phyloP scores from a whole-genome alignment of 2,329 filamentous ascomycete species.

The Stemphylium lycopersici region DNA sequence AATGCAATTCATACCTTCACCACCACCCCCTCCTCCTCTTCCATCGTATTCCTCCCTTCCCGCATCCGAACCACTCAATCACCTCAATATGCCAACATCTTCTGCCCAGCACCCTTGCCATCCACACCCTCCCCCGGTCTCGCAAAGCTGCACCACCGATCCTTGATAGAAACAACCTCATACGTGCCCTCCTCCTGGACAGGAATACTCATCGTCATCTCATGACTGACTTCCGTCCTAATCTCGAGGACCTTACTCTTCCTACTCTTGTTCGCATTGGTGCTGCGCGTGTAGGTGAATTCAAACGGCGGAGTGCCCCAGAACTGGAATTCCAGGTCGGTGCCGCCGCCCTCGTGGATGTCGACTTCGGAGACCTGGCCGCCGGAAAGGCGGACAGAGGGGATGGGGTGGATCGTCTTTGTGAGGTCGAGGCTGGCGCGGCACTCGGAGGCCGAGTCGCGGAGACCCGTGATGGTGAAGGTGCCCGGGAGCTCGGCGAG shows the following conservation, averaged over 20 bases:
- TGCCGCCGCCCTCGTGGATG: slow-evolving; percentile 95
- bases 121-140: slow-evolving; percentile 63
- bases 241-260: slow-evolving; percentile 83
- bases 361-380: slow-evolving; percentile 82
- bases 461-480: slow-evolving; percentile 84
- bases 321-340: slow-evolving; percentile 93
- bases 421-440: slow-evolving; percentile 77
- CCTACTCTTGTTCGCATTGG: slow-evolving; percentile 70
- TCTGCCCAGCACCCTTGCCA: slow-evolving; percentile 40
- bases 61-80: not conserved
- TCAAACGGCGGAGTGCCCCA: slow-evolving; percentile 95
- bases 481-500: slow-evolving; percentile 89
- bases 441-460: slow-evolving; percentile 88
- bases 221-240: slow-evolving; percentile 81
- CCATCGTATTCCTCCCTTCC: too few species aligned
- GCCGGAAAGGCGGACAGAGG: slow-evolving; percentile 86
- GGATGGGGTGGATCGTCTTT: slow-evolving; percentile 89
- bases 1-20: not conserved
- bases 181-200: slow-evolving; percentile 96
- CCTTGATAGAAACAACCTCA: slow-evolving; percentile 95
- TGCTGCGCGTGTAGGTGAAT: slow-evolving; percentile 93
- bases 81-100: slow-evolving; percentile 47
- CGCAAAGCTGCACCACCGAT: slow-evolving; percentile 87
- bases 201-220: slow-evolving; percentile 79
- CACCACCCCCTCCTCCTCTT: not conserved